Percentiles rank a stretch among this genome's conserved stretches.
Conservation (phyloP, 495 filamentous ascomycete species). For the Penicillium ucsense region DNA sequence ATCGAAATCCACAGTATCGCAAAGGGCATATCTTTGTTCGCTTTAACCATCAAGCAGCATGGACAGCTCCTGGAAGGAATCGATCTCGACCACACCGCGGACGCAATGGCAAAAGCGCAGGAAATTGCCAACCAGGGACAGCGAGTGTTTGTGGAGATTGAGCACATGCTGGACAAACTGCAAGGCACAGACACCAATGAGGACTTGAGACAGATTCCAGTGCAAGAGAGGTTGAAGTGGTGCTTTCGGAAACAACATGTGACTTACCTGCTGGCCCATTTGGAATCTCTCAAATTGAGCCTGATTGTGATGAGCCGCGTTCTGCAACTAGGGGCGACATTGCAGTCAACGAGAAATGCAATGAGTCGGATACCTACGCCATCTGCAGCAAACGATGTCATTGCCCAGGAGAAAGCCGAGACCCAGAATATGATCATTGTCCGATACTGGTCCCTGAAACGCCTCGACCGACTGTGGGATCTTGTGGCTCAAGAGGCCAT, state of each 20-base stretch:
- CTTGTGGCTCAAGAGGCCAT: slow-evolving; percentile 26
- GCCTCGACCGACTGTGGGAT: slow-evolving; percentile 31
- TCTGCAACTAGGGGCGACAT: slow-evolving; percentile 26
- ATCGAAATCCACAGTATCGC: slow-evolving; percentile 38
- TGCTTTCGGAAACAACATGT: slow-evolving; percentile 37
- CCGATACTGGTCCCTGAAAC: slow-evolving; percentile 33
- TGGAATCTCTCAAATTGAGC: slow-evolving; percentile 37
- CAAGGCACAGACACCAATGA: slow-evolving; percentile 27
- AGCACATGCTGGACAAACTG: slow-evolving; percentile 33
- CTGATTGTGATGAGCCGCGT: slow-evolving; percentile 33
- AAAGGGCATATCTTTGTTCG: slow-evolving; percentile 36
- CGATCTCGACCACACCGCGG: slow-evolving; percentile 16
- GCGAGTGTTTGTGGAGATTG: slow-evolving; percentile 33
- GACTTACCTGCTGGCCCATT: slow-evolving; percentile 34
- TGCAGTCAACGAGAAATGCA: slow-evolving; percentile 5
- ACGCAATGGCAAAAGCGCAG: slow-evolving; percentile 28
- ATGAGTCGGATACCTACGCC: background rate
- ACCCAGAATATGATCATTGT: slow-evolving; percentile 41
- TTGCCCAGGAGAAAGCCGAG: slow-evolving; percentile 35
- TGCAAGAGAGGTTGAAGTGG: slow-evolving; percentile 33
- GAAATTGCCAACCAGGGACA: slow-evolving; percentile 34
- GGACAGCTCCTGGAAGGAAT: slow-evolving; percentile 23
- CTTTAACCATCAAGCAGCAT: slow-evolving; percentile 33
- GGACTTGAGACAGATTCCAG: slow-evolving; percentile 17
- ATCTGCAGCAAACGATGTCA: slow-evolving; percentile 14